phyloP scores from a whole-genome alignment of 164 flowering plant species.

The Nelumbo lutea region DNA sequence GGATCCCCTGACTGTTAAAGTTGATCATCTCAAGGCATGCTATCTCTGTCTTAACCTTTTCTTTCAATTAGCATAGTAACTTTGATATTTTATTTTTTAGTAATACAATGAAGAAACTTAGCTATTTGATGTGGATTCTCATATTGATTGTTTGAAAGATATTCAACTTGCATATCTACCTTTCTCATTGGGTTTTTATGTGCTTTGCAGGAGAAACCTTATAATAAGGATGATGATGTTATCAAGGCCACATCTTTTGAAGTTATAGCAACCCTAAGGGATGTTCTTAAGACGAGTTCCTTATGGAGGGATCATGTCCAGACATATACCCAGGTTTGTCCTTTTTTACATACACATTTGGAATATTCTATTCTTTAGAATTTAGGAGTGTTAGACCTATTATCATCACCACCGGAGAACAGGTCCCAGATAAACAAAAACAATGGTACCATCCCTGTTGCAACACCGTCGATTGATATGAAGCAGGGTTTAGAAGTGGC shows the following conservation, averaged over 20 bases:
- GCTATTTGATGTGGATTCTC: not conserved
- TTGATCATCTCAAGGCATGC: slow-evolving; percentile 92
- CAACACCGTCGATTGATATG: too few relatives aligned
- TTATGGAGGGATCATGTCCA: slow-evolving; percentile 98
- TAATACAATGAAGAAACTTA: not conserved
- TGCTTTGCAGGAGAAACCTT: slow-evolving; percentile 71
- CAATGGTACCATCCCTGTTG: too few relatives aligned
- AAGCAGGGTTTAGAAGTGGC: too few relatives aligned
- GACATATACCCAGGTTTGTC: slow-evolving; percentile 71
- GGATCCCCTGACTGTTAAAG: slow-evolving; percentile 96
- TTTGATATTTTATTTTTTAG: not conserved
- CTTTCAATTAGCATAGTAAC: not conserved
- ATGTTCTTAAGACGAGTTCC: slow-evolving; percentile 80
- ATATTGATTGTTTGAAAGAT: not conserved
- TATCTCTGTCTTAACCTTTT: not conserved
- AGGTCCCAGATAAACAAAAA: too few relatives aligned
- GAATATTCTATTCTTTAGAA: not conserved
- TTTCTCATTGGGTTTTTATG: slow-evolving; percentile 3
- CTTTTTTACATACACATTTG: not conserved
- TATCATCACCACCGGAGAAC: not conserved
- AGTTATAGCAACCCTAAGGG: slow-evolving; percentile 86
- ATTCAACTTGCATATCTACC: not conserved
- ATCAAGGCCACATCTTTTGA: slow-evolving; percentile 97
- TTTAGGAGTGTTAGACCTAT: not conserved
- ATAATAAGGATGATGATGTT: slow-evolving; percentile 84